Base-by-base conservation (phyloP, 78 protist genomes). In the Protostelium mycophagum region DNA sequence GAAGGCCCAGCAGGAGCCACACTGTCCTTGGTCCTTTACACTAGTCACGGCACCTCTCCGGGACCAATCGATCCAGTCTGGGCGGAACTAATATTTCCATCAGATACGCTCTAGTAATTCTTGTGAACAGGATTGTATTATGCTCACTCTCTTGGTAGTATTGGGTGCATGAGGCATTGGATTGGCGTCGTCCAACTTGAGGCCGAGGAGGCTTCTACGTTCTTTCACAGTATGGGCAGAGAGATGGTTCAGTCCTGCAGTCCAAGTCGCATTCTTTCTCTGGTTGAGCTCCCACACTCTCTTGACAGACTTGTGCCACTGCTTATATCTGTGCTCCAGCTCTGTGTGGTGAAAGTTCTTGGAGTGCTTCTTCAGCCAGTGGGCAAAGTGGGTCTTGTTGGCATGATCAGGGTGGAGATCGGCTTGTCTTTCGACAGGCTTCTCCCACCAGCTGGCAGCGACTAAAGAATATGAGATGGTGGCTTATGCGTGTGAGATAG, bases 1-100 rank as follows among this genome's bases (percentile, higher is more conserved):
- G 93, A 96, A 94, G 29, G 98, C 92, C 95, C 95, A 96, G 92
- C 98, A 96, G n/a, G 93, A 88, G 34, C 97, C 97, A 84, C 98
- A 96, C 87, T 93, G 92, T n/a, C 93, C 92, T 91, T 96, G 97
- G 88, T 95, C 86, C 91, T 94, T 95, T 35, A 95, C 93, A 28
- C 90, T 91, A 37, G 95, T 89, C 0, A 95, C 97, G 23, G 94
- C 96, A n/a, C 96, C 95, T 37, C 89, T 36, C 28, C 0, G 39
- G 38, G 92, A 63, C 98, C 98, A 96, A 89, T 94, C 98, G 29
- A 92, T 51, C 73, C 73, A 51, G 16, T 51, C 73, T 5, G 73
- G 73, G 5, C 73, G 5, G 73, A 51, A 51, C 73, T 51, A 51
- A 51, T 51, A 5, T 5, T 25, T 51, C 73, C 31, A 16, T 51